Base-by-base conservation (phyloP, 768 basidiomycete genomes). In the Boletus fagicola region DNA sequence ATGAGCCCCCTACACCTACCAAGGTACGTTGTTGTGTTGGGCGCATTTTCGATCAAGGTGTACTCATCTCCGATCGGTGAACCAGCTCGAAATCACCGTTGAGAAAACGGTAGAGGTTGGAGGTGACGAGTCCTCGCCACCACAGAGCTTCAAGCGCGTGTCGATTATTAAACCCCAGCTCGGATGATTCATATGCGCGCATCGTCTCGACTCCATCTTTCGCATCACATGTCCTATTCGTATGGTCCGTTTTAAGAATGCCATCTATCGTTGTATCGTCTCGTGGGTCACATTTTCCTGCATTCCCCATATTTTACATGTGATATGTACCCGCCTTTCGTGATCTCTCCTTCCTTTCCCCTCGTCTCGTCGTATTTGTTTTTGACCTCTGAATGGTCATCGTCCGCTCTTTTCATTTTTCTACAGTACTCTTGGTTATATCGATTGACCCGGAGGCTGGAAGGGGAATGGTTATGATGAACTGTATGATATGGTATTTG, bases 61-160 rank as follows among this genome's bases (percentile, higher is more conserved):
- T 12, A 35, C 33, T 50, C 13, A 52, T 13, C 7, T 22, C 12
- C 13, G 4, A 20, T 22, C 9, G 1, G 4, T 31, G 28, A 38
- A 45, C 64, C 15, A 71, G 69, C 55, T 71, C 36, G 68, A 70
- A 49, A 70, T 70, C 18, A 72, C 65, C 11, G 61, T 70, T 1
- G 64, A 72, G 43, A 72, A 70, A 48, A 70, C 64, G 11, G 60
- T 70, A 22, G 61, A 70, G 15, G 60, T 70, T 33, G 70, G 62
- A 15, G 53, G 35, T 15, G 66, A 70, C 15, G 66, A 52, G 0
- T 51, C 26, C 5, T 40, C 44, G 11, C 42, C 56, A 24, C 24
- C 46, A 18, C 36, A 53, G 2, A 54, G 31, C 45, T 35, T 44
- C 47, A 56, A 57, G 18, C 53, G 30, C 12, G 15, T 54, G 26